These are phyloP conservation scores for Dipodascopsis tothii DNA, from an alignment of 805 yeast genomes.

Conservation along the genomic window DNA sequence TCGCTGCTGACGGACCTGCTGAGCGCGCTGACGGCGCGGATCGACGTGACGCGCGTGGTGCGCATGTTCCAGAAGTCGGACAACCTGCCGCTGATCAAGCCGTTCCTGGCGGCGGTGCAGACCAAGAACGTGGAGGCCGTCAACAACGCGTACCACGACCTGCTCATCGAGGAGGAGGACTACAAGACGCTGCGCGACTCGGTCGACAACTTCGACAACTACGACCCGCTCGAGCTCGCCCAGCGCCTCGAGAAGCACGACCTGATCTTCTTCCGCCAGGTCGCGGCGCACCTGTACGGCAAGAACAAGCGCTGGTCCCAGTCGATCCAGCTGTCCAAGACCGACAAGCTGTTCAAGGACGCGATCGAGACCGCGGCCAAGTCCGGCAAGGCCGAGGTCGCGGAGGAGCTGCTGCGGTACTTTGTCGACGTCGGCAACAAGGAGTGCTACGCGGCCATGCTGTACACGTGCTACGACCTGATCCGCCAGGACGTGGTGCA, in stretches of 20 bases:
- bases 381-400: conserved; percentile 70
- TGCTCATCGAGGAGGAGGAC: conserved; percentile 94
- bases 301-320: conserved; percentile 90
- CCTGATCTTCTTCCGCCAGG: conserved; percentile 86
- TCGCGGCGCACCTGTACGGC: conserved; percentile 88
- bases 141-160: conserved; percentile 89
- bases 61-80: conserved; percentile 91
- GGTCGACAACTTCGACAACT: conserved; percentile 83
- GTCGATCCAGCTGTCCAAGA: conserved; percentile 78
- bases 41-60: conserved; percentile 85
- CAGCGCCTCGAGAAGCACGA: conserved; percentile 87
- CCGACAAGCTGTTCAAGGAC: conserved; percentile 90
- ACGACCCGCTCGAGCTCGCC: conserved; percentile 87
- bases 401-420: conserved; percentile 80
- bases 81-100: conserved; percentile 90
- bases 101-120: conserved; percentile 85
- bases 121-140: conserved; percentile 85
- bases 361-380: conserved; percentile 86
- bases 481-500: conserved; percentile 74
- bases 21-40: conserved; percentile 74
- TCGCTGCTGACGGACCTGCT: conserved; percentile 79
- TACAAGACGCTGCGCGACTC: conserved; percentile 80
- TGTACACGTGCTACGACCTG: conserved; percentile 76
- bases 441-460: conserved; percentile 86
- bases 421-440: conserved; percentile 95